A percentile compares a stretch with the other conserved stretches of the same genome.
Conservation (phyloP, 1,284 basidiomycete species). For the Cryptococcus sp. region DNA sequence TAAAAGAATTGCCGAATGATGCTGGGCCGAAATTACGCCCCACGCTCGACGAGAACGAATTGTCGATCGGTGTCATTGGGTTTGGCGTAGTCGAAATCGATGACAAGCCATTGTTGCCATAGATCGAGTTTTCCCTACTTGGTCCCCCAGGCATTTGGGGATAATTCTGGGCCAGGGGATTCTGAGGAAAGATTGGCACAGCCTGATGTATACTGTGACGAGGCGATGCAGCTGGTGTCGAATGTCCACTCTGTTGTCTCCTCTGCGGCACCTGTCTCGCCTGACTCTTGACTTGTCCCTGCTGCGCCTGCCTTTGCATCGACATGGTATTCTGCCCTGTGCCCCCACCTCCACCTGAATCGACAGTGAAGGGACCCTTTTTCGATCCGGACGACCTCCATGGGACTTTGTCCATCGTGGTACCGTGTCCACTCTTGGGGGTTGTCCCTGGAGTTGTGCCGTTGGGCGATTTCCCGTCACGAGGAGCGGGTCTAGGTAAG, state of each 20-base stretch:
- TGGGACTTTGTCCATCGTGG: slow-evolving; percentile 38
- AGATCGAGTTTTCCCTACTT: slow-evolving; percentile 19
- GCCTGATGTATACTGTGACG: background rate
- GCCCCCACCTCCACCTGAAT: slow-evolving; percentile 20
- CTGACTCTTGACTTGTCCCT: background rate
- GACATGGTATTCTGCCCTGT: too few relatives aligned
- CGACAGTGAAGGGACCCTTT: slow-evolving; percentile 46
- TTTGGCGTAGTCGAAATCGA: slow-evolving; percentile 25
- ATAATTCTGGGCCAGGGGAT: slow-evolving; percentile 9
- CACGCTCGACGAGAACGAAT: slow-evolving; percentile 2
- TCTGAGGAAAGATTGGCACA: slow-evolving; percentile 6
- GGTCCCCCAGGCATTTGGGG: background rate
- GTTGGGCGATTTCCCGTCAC: background rate
- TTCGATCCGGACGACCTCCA: slow-evolving; percentile 32
- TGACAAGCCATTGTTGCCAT: slow-evolving; percentile 12
- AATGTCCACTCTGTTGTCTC: background rate
- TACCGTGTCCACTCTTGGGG: background rate
- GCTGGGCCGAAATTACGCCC: background rate
- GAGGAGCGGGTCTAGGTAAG: slow-evolving; percentile 39
- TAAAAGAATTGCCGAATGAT: slow-evolving; percentile 1
- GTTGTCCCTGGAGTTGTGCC: background rate
- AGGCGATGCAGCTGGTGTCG: slow-evolving; percentile 24
- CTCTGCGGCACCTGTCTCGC: background rate
- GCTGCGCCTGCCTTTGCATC: background rate
- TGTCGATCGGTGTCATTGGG: slow-evolving; percentile 23